phyloP scores from a whole-genome alignment of 768 basidiomycete species.

The Tubosaeta sp. region DNA sequence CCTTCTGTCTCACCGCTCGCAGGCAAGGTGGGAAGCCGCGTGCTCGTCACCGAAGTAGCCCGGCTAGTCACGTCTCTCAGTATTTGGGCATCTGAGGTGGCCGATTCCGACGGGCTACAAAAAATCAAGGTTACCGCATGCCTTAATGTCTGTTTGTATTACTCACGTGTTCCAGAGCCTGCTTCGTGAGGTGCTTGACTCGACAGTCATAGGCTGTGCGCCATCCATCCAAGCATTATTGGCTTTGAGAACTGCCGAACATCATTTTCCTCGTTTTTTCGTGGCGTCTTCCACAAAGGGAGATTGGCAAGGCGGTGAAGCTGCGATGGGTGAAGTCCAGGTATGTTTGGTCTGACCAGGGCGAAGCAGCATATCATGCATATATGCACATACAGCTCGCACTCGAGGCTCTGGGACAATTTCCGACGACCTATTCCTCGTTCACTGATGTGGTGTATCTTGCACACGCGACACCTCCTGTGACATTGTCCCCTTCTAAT shows the following conservation, averaged over 20 bases:
- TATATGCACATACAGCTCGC: conserved; percentile 20
- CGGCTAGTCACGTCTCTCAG: conserved; percentile 11
- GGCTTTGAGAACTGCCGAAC: conserved; percentile 44
- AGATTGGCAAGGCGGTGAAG: conserved; percentile 41
- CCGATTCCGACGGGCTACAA: background rate
- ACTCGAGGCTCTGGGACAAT: conserved; percentile 32
- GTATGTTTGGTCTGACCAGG: conserved; percentile 30
- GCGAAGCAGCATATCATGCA: background rate
- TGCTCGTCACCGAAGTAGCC: conserved; percentile 16
- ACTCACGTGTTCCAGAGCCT: conserved; percentile 20
- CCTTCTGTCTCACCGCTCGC: conserved; percentile 12
- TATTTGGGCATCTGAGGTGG: conserved; percentile 12
- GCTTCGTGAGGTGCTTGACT: conserved; percentile 33
- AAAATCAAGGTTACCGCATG: conserved; percentile 19
- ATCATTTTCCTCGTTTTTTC: conserved; percentile 42
- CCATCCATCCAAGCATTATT: conserved; percentile 40
- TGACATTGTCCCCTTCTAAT: conserved; percentile 8
- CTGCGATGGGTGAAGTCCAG: conserved; percentile 33
- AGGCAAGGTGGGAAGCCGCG: conserved; percentile 16
- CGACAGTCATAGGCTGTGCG: conserved; percentile 33
- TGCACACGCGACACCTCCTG: conserved; percentile 17
- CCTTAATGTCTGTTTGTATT: background rate
- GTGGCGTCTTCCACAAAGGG: conserved; percentile 28
- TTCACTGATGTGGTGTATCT: conserved; percentile 24
- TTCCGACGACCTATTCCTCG: conserved; percentile 20